Evolutionary conservation across 1,284 basidiomycete species (phyloP).

Genomic region (Ganoderma meredithae): DNA sequence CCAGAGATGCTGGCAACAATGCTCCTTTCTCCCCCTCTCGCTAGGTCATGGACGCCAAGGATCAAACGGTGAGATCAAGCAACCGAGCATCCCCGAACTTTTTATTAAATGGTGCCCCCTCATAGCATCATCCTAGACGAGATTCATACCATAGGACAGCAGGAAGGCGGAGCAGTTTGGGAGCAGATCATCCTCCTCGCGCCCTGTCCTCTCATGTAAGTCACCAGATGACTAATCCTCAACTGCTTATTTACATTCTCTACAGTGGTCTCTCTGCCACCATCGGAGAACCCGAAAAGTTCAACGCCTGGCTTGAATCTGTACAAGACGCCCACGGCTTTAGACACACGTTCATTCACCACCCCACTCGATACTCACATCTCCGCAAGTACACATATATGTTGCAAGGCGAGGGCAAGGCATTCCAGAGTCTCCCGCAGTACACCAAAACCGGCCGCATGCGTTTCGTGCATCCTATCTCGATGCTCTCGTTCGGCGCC

Average conservation of each 20-base stretch:
- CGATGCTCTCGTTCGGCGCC: constrained; percentile 44
- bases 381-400: constrained; percentile 71
- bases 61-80: constrained; percentile 58
- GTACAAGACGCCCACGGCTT: constrained; percentile 67
- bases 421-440: constrained; percentile 49
- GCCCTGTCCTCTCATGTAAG: constrained; percentile 73
- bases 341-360: constrained; percentile 63
- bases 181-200: constrained; percentile 72
- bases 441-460: constrained; percentile 48
- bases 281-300: constrained; percentile 66
- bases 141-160: constrained; percentile 75
- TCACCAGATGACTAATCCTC: constrained; percentile 15
- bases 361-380: constrained; percentile 75
- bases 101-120: neutral
- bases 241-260: neutral
- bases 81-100: neutral
- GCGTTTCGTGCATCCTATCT: constrained; percentile 69
- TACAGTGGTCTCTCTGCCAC: constrained; percentile 74
- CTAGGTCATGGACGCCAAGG: constrained; percentile 64
- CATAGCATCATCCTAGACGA: constrained; percentile 75
- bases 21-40: constrained; percentile 70
- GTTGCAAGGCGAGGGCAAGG: constrained; percentile 37
- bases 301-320: constrained; percentile 68
- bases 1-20: constrained; percentile 74
- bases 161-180: constrained; percentile 74